Evolutionary conservation across 352 stramenopile species (phyloP).

Genomic region (Achlya hypogyna): DNA sequence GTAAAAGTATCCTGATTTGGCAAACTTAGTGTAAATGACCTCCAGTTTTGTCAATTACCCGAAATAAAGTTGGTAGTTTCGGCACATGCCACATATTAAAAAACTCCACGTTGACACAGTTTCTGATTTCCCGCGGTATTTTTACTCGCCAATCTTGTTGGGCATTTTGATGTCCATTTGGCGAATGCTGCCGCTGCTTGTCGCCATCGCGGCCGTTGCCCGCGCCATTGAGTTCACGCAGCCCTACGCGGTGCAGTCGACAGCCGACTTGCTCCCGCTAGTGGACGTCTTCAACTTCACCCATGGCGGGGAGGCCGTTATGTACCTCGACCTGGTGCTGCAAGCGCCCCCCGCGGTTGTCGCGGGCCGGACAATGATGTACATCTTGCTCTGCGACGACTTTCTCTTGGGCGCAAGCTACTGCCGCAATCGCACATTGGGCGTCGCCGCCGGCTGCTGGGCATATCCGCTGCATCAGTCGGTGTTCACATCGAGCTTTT

Average conservation of each 20-base stretch:
- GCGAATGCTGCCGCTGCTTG: not conserved
- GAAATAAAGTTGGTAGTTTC: too few species aligned
- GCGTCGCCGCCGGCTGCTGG: not conserved
- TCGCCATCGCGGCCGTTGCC: not conserved
- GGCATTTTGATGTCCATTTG: too few species aligned
- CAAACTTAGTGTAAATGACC: too few species aligned
- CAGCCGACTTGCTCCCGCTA: not conserved
- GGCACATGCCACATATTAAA: not conserved
- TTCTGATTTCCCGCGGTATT: not conserved
- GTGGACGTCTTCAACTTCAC: slow-evolving; percentile 3
- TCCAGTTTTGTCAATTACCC: too few species aligned
- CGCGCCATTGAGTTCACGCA: not conserved
- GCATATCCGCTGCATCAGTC: not conserved
- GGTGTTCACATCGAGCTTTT: not conserved
- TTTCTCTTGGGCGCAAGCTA: not conserved
- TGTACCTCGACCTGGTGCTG: not conserved
- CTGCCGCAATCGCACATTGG: not conserved
- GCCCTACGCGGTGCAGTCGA: not conserved
- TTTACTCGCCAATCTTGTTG: not conserved
- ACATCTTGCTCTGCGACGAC: not conserved
- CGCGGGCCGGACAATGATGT: not conserved
- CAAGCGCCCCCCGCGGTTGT: not conserved
- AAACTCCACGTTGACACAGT: not conserved
- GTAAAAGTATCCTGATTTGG: too few species aligned
- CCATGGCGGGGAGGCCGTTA: not conserved